Conservation (phyloP, 1,284 basidiomycete genomes). For the Ceratobasidium sp. region DNA sequence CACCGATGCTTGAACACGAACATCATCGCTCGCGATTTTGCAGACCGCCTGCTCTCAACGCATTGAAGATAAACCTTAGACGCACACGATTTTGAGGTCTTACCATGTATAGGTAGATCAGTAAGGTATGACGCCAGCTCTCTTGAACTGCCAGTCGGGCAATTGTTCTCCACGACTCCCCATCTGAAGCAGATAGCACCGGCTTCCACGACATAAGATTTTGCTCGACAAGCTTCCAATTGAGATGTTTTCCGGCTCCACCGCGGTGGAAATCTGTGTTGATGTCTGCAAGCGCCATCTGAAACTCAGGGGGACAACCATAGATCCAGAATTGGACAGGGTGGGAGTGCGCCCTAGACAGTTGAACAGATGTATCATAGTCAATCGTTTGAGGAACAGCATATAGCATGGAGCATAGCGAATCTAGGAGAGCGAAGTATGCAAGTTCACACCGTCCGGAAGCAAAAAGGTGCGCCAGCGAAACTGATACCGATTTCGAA, state of each 20-base stretch:
- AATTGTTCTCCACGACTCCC: slow-evolving; percentile 12
- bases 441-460: slow-evolving; percentile 5
- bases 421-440: slow-evolving; percentile 11
- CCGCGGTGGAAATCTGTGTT: slow-evolving; percentile 9
- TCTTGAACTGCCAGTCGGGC: slow-evolving; percentile 13
- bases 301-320: slow-evolving; percentile 1
- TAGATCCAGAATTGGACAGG: slow-evolving; percentile 15
- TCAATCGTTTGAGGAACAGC: slow-evolving; percentile 10
- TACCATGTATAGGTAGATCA: slow-evolving; percentile 32
- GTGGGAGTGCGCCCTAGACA: background rate
- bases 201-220: background rate
- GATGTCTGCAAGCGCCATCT: slow-evolving; percentile 15
- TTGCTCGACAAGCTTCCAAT: slow-evolving; percentile 10
- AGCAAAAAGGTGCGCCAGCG: background rate
- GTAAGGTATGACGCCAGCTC: slow-evolving; percentile 25
- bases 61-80: background rate
- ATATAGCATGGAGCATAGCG: slow-evolving; percentile 13
- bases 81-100: background rate
- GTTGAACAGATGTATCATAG: slow-evolving; percentile 15
- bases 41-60: background rate
- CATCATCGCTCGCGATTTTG: background rate
- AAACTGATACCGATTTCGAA: background rate
- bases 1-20: slow-evolving; percentile 14
- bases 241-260: background rate
- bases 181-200: background rate